Evolutionary conservation across 1,139 yeast genomes (phyloP).

Genomic region (Yamadazyma atmosphaerica): DNA sequence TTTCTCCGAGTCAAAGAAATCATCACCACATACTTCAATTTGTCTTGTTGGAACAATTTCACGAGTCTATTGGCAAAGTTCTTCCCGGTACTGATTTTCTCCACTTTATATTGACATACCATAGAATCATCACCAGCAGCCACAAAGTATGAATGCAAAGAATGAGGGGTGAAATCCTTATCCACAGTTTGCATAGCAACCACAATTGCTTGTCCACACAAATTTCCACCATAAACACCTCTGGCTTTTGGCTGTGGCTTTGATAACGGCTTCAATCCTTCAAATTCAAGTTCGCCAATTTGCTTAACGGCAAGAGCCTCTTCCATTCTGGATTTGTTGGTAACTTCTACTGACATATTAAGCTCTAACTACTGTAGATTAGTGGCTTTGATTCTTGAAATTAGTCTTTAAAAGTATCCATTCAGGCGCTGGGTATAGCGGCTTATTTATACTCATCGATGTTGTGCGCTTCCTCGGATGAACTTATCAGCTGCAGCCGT

Average conservation of each 20-base stretch:
- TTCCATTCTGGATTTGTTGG: constrained; percentile 8
- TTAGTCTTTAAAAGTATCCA: background rate
- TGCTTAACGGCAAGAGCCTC: constrained; percentile 23
- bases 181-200: constrained; percentile 33
- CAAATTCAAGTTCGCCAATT: constrained; percentile 22
- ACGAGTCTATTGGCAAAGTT: constrained; percentile 35
- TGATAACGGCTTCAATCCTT: constrained; percentile 30
- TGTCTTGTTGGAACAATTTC: constrained; percentile 28
- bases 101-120: constrained; percentile 33
- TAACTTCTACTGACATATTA: constrained; percentile 15
- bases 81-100: constrained; percentile 31
- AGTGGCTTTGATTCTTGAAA: background rate
- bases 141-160: constrained; percentile 42
- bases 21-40: constrained; percentile 33
- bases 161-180: constrained; percentile 38
- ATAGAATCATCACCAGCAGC: constrained; percentile 34
- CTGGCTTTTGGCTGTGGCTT: constrained; percentile 33
- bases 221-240: constrained; percentile 45
- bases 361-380: too few species aligned
- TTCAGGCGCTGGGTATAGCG: too few species aligned
- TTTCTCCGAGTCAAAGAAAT: constrained; percentile 35
- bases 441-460: too few species aligned
- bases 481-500: background rate
- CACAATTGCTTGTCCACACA: constrained; percentile 42
- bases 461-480: background rate